phyloP scores from a whole-genome alignment of 1,284 basidiomycete species.

The Cystobasidium pallidum region DNA sequence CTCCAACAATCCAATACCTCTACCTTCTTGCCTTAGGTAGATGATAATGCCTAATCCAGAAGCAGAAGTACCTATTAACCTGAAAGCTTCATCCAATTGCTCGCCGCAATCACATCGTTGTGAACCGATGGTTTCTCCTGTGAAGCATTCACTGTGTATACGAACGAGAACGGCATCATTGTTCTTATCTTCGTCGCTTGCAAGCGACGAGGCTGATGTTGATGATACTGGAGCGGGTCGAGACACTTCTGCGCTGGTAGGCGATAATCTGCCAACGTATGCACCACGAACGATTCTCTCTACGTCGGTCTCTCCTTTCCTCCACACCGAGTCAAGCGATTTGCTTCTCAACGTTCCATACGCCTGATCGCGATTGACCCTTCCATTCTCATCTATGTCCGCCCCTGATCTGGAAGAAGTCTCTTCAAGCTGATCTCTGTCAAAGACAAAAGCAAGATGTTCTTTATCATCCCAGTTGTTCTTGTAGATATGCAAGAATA shows the following conservation, averaged over 20 bases:
- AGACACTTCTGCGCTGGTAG: conserved; percentile 15
- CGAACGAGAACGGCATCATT: conserved; percentile 74
- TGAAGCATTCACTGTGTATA: conserved; percentile 98
- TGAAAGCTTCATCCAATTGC: conserved; percentile 94
- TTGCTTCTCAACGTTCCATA: conserved; percentile 63
- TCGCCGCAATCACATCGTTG: conserved; percentile 99
- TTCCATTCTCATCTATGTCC: conserved; percentile 51
- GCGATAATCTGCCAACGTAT: conserved; percentile 80
- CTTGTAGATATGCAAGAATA: conserved; percentile 88
- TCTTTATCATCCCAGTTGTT: conserved; percentile 93
- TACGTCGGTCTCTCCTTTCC: conserved; percentile 82
- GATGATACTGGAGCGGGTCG: conserved; percentile 59
- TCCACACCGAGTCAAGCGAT: conserved; percentile 84
- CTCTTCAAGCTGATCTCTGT: conserved; percentile 72
- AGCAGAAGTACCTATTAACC: conserved; percentile 69
- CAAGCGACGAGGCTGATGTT: not conserved
- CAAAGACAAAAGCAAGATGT: conserved; percentile 95
- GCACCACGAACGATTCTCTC: conserved; percentile 93
- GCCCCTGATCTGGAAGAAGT: conserved; percentile 56
- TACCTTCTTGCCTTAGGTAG: conserved; percentile 97
- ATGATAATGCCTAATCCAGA: conserved; percentile 91
- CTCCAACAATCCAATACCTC: conserved; percentile 92
- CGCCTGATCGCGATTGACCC: conserved; percentile 12
- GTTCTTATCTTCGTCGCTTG: conserved; percentile 45
- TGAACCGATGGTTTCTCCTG: conserved; percentile 95